These are phyloP conservation scores for Leishmania tarentolae DNA, from an alignment of 208 protist species.

Conservation along the genomic window DNA sequence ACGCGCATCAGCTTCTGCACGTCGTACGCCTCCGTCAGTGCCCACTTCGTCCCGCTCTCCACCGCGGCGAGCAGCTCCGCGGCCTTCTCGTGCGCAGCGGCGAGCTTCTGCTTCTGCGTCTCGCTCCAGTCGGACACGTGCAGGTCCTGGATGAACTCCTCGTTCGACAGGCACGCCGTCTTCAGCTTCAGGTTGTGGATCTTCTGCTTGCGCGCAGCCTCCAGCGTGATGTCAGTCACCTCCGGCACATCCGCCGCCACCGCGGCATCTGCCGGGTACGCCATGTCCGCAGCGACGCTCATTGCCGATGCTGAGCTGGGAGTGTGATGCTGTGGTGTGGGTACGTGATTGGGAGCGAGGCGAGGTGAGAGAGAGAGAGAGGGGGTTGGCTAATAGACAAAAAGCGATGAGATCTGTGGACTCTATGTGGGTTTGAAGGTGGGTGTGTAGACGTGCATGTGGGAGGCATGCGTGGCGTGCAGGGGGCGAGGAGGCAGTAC, in stretches of 20 bases:
- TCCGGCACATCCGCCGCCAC: slow-evolving; percentile 7
- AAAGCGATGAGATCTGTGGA: no score
- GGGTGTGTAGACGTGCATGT: no score
- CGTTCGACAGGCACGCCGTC: slow-evolving; percentile 77
- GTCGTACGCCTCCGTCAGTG: slow-evolving; percentile 82
- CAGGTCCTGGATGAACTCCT: slow-evolving; percentile 85
- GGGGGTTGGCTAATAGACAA: not conserved
- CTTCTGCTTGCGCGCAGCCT: slow-evolving; percentile 11
- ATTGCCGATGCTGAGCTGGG: not conserved
- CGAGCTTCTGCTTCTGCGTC: slow-evolving; percentile 80
- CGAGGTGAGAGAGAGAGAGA: no score
- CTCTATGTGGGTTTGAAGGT: no score
- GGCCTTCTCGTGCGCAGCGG: slow-evolving; percentile 73
- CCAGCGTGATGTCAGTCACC: slow-evolving; percentile 9
- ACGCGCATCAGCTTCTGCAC: slow-evolving; percentile 76
- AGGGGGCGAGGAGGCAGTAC: no score
- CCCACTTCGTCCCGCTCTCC: slow-evolving; percentile 83
- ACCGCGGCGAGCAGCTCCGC: slow-evolving; percentile 67
- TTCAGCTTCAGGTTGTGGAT: slow-evolving; percentile 90
- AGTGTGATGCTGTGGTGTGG: slow-evolving; percentile 21
- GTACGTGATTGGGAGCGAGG: slow-evolving; percentile 47
- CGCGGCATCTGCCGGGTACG: not conserved
- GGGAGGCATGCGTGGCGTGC: no score
- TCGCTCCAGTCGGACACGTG: slow-evolving; percentile 84
- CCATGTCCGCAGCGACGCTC: not conserved